Evolutionary conservation across 169 alveolate genomes (phyloP).

Genomic region (Cryptosporidium xiaoi): DNA sequence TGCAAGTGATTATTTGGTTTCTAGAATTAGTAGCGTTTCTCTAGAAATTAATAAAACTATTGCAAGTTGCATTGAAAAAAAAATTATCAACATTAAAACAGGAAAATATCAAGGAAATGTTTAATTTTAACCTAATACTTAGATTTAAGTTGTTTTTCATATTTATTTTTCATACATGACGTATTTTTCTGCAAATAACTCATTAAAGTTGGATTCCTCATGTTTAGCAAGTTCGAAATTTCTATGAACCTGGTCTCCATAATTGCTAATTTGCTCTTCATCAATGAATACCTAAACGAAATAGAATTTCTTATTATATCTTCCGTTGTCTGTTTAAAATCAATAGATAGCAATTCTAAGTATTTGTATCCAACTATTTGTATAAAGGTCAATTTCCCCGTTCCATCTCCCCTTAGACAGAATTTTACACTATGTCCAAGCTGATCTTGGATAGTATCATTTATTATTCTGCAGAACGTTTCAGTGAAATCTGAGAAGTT

Average conservation of each 20-base stretch:
- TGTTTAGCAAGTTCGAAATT: slow-evolving; percentile 56
- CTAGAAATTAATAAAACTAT: slow-evolving; percentile 23
- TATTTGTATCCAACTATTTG: slow-evolving; percentile 53
- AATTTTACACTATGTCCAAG: slow-evolving; percentile 32
- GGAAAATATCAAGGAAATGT: slow-evolving; percentile 2
- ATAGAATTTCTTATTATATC: slow-evolving; percentile 52
- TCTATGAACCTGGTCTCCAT: slow-evolving; percentile 69
- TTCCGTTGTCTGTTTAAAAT: slow-evolving; percentile 41
- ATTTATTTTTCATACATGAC: slow-evolving; percentile 20
- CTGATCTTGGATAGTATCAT: slow-evolving; percentile 49
- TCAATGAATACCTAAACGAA: slow-evolving; percentile 61
- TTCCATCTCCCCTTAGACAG: slow-evolving; percentile 48
- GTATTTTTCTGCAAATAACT: slow-evolving; percentile 44
- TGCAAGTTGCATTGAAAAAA: slow-evolving; percentile 4
- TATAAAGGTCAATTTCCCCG: slow-evolving; percentile 37
- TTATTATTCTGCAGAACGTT: slow-evolving; percentile 53
- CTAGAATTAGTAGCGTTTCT: slow-evolving; percentile 43
- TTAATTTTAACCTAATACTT: neutral
- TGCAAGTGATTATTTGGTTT: slow-evolving; percentile 17
- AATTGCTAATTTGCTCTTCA: slow-evolving; percentile 68
- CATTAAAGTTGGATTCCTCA: slow-evolving; percentile 54
- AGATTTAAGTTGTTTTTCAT: neutral
- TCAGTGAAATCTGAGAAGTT: slow-evolving; percentile 31
- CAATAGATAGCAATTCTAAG: slow-evolving; percentile 50
- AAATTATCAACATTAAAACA: slow-evolving; percentile 8